phyloP scores from a whole-genome alignment of 2,329 filamentous ascomycete genomes.

The Diaporthe humulicola region DNA sequence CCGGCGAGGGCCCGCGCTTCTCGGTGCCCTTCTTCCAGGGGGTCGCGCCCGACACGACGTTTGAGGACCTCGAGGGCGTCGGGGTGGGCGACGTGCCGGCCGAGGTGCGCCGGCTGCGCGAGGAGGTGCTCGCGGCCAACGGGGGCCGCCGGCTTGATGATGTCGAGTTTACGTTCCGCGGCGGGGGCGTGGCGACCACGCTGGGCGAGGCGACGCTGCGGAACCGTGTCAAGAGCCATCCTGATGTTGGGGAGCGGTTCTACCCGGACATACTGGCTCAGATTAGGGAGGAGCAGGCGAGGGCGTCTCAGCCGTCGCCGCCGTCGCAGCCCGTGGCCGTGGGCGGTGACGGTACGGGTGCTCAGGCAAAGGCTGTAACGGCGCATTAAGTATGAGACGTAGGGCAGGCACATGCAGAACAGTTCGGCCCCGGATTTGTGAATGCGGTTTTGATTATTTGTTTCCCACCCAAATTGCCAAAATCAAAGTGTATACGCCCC shows the following conservation, averaged over 20 bases:
- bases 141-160: conserved; percentile 73
- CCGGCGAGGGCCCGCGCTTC: conserved; percentile 79
- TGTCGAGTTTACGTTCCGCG: conserved; percentile 88
- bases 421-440: conserved; percentile 7
- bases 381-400: conserved; percentile 50
- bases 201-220: conserved; percentile 87
- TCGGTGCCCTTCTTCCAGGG: conserved; percentile 92
- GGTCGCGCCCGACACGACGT: conserved; percentile 82
- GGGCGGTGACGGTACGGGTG: conserved; percentile 40
- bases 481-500: conserved; percentile 38
- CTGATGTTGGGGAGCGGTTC: conserved; percentile 87
- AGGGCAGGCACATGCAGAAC: neutral
- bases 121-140: conserved; percentile 68
- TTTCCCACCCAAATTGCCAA: conserved; percentile 25
- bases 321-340: conserved; percentile 40
- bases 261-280: conserved; percentile 74
- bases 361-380: conserved; percentile 50
- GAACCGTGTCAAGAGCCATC: conserved; percentile 89
- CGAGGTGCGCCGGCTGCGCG: conserved; percentile 72
- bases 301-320: conserved; percentile 46
- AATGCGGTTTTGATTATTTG: conserved; percentile 16
- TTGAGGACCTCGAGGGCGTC: conserved; percentile 78
- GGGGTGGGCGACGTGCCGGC: conserved; percentile 72
- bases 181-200: conserved; percentile 74
- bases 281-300: conserved; percentile 70